Base-by-base conservation (phyloP, 139 green algal species). In the Volvox africanus region DNA sequence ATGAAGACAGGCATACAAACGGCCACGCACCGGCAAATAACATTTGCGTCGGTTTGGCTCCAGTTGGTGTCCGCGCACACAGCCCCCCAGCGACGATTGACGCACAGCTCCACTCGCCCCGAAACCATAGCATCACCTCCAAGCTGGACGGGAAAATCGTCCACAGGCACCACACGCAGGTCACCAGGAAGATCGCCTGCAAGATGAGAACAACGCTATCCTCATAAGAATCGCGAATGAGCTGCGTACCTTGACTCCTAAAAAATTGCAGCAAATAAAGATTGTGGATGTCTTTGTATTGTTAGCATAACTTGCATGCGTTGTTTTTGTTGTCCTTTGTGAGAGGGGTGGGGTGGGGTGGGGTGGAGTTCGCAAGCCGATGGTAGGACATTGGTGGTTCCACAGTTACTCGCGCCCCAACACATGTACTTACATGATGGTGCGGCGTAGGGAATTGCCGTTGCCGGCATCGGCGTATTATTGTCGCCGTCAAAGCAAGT, bases 51-150 rank as follows among this genome's bases (percentile, higher is more conserved):
- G 11, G 3, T 28, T 1, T 2, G 2, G 12, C 28, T 50, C 84
- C 84, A 89, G 13, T 50, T 33, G 24, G 3, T 55, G 84, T 89
- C 68, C 14, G 36, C 84, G 26, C 84, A 89, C 0, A 89, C 16
- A 0, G 84, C 19, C 16, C 84, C 84, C 84, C 84, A 89, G 26
- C 68, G 84, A 2, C 19, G 36, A 2, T 89, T 89, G 84, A 71
- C 80, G 68, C 84, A 89, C 0, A 89, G 20, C 17, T 89, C 84
- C 1, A 89, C 36, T 21, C 84, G 84, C 0, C 84, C 84, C 1
- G 68, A 89, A 55, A 55, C 44, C 44, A 55, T 55, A 55, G 5
- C 65, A 12, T 44, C 68, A 0, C 2, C 26, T 2, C 67, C 67
- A 28, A n/a, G 19, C 16, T 37, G 28, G 19, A 32, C 73, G 32